These are phyloP conservation scores for Mikania micrantha DNA, from an alignment of 129 eudicot species.

Conservation along the genomic window DNA sequence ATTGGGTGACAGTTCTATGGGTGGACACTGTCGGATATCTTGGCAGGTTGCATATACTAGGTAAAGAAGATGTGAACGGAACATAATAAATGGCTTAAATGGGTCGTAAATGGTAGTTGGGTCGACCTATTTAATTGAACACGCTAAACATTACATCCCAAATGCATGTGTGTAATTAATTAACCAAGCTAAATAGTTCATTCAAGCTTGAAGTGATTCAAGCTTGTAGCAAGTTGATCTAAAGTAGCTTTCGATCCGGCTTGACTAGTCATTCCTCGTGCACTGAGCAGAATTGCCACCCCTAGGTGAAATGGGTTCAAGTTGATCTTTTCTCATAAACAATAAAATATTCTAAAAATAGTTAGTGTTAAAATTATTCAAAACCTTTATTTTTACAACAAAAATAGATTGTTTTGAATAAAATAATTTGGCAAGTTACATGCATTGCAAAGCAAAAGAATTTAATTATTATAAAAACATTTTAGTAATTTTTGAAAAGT, in stretches of 20 bases:
- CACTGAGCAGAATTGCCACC: neutral
- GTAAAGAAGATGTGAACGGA: neutral
- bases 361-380: neutral
- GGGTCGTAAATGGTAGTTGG: neutral
- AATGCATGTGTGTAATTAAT: too few species aligned
- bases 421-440: neutral
- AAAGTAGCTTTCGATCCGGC: too few species aligned
- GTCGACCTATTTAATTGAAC: neutral
- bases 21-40: neutral
- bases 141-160: neutral
- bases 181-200: too few species aligned
- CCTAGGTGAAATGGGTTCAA: neutral
- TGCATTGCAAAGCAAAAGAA: neutral
- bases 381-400: neutral
- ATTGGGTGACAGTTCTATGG: neutral
- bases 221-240: too few species aligned
- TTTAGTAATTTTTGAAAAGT: too few species aligned
- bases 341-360: neutral
- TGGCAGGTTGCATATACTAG: neutral
- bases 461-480: too few species aligned
- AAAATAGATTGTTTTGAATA: neutral
- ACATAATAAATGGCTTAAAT: neutral
- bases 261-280: too few species aligned
- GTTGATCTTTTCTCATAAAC: neutral
- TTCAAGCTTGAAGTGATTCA: too few species aligned